Evolutionary conservation across 352 stramenopile genomes (phyloP).

Genomic region (Phytophthora litchii): DNA sequence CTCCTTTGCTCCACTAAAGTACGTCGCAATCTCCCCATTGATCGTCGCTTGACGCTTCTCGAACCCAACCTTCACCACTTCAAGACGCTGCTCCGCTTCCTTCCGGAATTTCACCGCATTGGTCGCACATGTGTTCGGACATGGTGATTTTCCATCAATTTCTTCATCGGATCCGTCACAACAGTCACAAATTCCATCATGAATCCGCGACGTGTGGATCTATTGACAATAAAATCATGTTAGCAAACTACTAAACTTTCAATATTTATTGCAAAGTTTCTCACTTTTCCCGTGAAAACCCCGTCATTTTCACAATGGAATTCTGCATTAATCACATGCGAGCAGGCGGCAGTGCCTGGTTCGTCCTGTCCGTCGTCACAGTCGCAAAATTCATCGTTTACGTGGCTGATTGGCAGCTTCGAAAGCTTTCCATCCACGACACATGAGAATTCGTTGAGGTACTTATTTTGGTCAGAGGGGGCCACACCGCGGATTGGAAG

Average conservation of each 20-base stretch:
- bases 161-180: conserved; percentile 96
- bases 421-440: conserved; percentile 33
- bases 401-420: conserved; percentile 39
- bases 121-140: conserved; percentile 52
- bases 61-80: conserved; percentile 49
- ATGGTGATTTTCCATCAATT: conserved; percentile 18
- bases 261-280: conserved; percentile 6
- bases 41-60: conserved; percentile 53
- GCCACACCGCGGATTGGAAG: conserved; percentile 49
- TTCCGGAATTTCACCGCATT: conserved; percentile 46
- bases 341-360: conserved; percentile 83
- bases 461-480: conserved; percentile 38
- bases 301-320: conserved; percentile 83
- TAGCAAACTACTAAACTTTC: neutral
- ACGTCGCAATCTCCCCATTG: conserved; percentile 43
- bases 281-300: conserved; percentile 63
- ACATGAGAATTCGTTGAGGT: conserved; percentile 37
- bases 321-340: conserved; percentile 47
- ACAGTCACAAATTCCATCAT: conserved; percentile 97
- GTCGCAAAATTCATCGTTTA: conserved; percentile 96
- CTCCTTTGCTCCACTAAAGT: conserved; percentile 47
- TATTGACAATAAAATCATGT: conserved; percentile 20
- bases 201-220: conserved; percentile 84
- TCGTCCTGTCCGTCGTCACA: conserved; percentile 92
- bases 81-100: conserved; percentile 42